Percentiles rank a stretch among this genome's conserved stretches.
Conservation (phyloP, 1,284 basidiomycete genomes). For the Tilletia horrida region DNA sequence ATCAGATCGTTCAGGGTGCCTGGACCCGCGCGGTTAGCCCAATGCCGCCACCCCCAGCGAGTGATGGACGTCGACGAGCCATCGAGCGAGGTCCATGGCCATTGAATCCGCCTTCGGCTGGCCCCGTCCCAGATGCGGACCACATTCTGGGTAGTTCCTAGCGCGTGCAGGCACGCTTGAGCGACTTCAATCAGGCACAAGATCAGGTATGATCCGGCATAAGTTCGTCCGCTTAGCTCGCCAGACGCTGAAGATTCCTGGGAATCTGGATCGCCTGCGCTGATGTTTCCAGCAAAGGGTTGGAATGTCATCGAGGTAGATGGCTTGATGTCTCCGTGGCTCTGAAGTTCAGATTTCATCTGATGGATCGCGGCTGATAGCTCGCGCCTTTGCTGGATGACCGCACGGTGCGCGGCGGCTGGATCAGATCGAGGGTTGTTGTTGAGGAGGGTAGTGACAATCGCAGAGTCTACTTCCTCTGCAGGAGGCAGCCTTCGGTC, state of each 20-base stretch:
- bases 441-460: background rate
- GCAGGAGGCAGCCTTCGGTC: background rate
- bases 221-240: constrained; percentile 27
- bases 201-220: constrained; percentile 37
- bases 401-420: background rate
- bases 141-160: constrained; percentile 20
- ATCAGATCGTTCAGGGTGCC: constrained; percentile 15
- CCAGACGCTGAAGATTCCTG: background rate
- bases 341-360: background rate
- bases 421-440: background rate
- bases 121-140: constrained; percentile 21
- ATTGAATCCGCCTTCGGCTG: background rate
- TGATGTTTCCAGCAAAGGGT: background rate
- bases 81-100: background rate
- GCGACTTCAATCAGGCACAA: constrained; percentile 43
- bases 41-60: constrained; percentile 6
- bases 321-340: too few relatives aligned
- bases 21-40: background rate
- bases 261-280: background rate
- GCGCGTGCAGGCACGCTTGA: constrained; percentile 25
- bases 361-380: constrained; percentile 8
- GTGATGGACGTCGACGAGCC: background rate
- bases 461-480: background rate
- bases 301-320: background rate
- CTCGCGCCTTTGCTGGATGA: background rate